A percentile compares a stretch with the other conserved stretches of the same genome.
Evolutionary conservation across 2,329 filamentous ascomycete species (phyloP).

Genomic region (Aphanoascus verrucosus): DNA sequence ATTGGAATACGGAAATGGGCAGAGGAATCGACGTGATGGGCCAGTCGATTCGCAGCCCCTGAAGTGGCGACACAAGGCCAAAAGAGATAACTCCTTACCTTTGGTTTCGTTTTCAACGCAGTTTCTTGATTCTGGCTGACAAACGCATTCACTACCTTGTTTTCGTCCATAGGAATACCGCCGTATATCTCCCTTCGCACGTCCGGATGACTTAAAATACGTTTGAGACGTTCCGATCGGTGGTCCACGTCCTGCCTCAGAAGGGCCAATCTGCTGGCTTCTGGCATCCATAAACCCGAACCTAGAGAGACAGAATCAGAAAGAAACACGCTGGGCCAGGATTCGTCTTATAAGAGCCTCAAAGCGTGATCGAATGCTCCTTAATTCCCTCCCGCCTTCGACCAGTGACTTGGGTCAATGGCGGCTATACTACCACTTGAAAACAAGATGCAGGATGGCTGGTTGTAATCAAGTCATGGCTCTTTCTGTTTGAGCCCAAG

Average conservation of each 20-base stretch:
- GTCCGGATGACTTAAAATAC: conserved; percentile 49
- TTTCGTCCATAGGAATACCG: conserved; percentile 43
- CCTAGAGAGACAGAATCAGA: conserved; percentile 35
- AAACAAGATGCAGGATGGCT: background rate
- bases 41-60: conserved; percentile 2
- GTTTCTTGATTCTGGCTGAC: conserved; percentile 57
- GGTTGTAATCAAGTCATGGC: no score
- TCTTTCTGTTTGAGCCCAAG: no score
- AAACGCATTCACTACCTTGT: conserved; percentile 59
- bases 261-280: conserved; percentile 52
- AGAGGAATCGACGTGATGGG: background rate
- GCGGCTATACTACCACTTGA: background rate
- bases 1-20: background rate
- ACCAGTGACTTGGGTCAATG: background rate
- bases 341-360: background rate
- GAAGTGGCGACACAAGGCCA: background rate
- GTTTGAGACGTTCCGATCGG: conserved; percentile 58
- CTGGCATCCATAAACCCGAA: conserved; percentile 73
- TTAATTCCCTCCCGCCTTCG: no score
- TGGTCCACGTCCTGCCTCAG: conserved; percentile 67
- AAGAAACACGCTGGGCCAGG: background rate
- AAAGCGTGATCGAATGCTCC: background rate
- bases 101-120: conserved; percentile 75
- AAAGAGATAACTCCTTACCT: conserved; percentile 44
- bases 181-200: conserved; percentile 58